Evolutionary conservation across 2,329 filamentous ascomycete species (phyloP).

Genomic region (Stagonosporopsis tanaceti): DNA sequence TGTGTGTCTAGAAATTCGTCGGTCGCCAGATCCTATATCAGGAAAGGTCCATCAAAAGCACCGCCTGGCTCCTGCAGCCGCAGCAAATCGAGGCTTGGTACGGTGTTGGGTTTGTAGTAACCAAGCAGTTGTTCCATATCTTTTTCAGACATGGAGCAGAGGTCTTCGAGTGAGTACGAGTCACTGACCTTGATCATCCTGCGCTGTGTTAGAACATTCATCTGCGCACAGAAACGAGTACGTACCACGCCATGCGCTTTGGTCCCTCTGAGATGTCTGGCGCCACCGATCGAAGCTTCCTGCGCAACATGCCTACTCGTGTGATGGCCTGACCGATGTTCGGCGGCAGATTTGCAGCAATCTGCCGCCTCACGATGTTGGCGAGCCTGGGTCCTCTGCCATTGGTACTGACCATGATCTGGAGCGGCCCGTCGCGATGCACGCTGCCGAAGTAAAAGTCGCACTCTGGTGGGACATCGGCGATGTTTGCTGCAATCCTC

Average conservation of each 20-base stretch:
- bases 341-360: constrained; percentile 76
- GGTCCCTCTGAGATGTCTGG: constrained; percentile 76
- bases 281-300: constrained; percentile 79
- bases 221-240: neutral
- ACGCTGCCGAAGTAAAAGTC: constrained; percentile 99
- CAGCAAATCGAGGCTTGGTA: constrained; percentile 55
- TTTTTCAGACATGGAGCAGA: constrained; percentile 80
- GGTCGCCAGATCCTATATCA: constrained; percentile 35
- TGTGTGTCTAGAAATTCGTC: neutral
- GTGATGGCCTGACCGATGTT: constrained; percentile 87
- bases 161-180: constrained; percentile 81
- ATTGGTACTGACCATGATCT: constrained; percentile 99
- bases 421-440: constrained; percentile 91
- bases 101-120: constrained; percentile 67
- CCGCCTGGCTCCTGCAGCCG: constrained; percentile 50
- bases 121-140: constrained; percentile 82
- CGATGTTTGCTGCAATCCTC: constrained; percentile 90
- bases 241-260: constrained; percentile 87
- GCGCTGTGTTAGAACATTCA: constrained; percentile 37
- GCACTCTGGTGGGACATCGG: constrained; percentile 94
- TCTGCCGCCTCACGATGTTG: constrained; percentile 82
- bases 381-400: constrained; percentile 93
- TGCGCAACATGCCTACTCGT: constrained; percentile 80
- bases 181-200: constrained; percentile 96
- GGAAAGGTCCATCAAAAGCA: constrained; percentile 58